These are phyloP conservation scores for Crithidia bombi DNA, from an alignment of 208 protist genomes.

Conservation along the genomic window DNA sequence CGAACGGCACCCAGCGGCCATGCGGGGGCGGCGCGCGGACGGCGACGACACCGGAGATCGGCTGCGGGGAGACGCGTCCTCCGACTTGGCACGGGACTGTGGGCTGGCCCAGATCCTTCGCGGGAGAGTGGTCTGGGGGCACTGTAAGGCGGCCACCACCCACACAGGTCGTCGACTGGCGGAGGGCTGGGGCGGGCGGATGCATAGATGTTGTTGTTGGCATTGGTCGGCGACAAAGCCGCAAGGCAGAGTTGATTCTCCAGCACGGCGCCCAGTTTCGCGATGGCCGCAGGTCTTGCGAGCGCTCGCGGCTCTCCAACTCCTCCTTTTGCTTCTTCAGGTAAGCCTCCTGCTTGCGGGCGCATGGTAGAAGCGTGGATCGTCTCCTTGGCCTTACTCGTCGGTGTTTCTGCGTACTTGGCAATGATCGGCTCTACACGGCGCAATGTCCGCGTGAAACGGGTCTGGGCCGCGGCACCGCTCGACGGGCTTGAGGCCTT, in stretches of 20 bases:
- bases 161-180: not conserved
- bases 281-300: conserved; percentile 61
- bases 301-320: conserved; percentile 50
- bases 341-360: conserved; percentile 89
- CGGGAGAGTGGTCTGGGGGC: not conserved
- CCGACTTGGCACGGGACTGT: conserved; percentile 18
- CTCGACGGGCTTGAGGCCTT: not conserved
- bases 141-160: not conserved
- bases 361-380: conserved; percentile 91
- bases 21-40: not conserved
- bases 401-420: conserved; percentile 72
- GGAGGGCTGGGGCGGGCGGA: conserved; percentile 10
- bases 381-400: conserved; percentile 73
- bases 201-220: conserved; percentile 30
- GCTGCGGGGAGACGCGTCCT: conserved; percentile 6
- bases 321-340: conserved; percentile 63
- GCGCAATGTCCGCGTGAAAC: conserved; percentile 67
- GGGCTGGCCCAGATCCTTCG: conserved; percentile 12
- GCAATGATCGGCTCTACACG: conserved; percentile 86
- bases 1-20: conserved; percentile 15
- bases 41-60: conserved; percentile 23
- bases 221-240: conserved; percentile 29
- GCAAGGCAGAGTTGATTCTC: conserved; percentile 63
- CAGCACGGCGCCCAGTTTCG: conserved; percentile 70
- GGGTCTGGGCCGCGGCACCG: conserved; percentile 24